Evolutionary conservation across 257 asterid species (phyloP).

Genomic region (Euphrasia confusa): DNA sequence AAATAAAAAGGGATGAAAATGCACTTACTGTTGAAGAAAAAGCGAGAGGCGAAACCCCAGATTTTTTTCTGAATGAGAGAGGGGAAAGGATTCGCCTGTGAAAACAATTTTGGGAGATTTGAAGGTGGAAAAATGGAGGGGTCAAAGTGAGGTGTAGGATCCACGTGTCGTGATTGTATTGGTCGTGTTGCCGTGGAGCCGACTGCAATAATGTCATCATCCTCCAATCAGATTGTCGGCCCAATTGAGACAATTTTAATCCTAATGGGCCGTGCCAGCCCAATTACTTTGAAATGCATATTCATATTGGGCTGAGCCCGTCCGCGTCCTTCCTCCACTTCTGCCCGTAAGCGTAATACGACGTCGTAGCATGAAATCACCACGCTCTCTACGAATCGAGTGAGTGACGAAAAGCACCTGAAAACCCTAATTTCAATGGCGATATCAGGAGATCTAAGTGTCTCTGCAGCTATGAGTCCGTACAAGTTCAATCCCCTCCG

Average conservation of each 20-base stretch:
- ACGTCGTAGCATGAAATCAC: too few relatives aligned
- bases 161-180: background rate
- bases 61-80: background rate
- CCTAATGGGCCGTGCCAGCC: background rate
- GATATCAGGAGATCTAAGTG: constrained; percentile 66
- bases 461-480: constrained; percentile 60
- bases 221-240: background rate
- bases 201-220: background rate
- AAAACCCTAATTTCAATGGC: constrained; percentile 33
- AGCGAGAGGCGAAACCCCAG: background rate
- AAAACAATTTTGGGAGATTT: background rate
- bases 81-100: background rate
- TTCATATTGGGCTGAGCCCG: background rate
- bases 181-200: background rate
- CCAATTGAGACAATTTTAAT: background rate
- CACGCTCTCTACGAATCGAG: too few relatives aligned
- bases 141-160: background rate
- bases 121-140: background rate
- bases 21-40: constrained; percentile 6
- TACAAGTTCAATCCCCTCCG: constrained; percentile 51
- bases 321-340: too few relatives aligned
- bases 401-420: too few relatives aligned
- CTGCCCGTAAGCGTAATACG: too few relatives aligned
- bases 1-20: background rate
- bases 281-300: background rate